These are phyloP conservation scores for Cucumis cinereus DNA, from an alignment of 306 rosid species.

Conservation along the genomic window DNA sequence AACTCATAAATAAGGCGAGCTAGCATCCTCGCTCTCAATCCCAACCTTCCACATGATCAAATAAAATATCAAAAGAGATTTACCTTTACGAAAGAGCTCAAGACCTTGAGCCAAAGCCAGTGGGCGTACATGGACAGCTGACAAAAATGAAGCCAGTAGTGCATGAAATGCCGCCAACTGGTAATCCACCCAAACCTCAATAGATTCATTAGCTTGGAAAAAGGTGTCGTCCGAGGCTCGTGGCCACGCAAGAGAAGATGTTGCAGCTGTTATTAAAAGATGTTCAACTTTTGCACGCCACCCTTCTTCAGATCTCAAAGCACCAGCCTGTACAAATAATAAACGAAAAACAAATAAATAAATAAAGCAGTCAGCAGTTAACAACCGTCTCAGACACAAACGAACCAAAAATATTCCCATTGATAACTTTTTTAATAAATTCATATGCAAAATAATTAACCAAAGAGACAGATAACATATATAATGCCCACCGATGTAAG, in stretches of 20 bases:
- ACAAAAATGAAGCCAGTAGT: conserved; percentile 67
- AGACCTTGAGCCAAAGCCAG: conserved; percentile 71
- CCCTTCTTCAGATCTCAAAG: conserved; percentile 34
- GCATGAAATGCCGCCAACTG: conserved; percentile 74
- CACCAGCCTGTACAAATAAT: conserved; percentile 51
- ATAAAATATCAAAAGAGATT: conserved; percentile 7
- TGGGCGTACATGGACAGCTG: conserved; percentile 38
- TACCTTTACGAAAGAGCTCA: conserved; percentile 75
- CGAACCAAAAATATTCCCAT: background rate
- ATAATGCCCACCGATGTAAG: conserved; percentile 49
- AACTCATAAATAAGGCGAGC: background rate
- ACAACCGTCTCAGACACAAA: background rate
- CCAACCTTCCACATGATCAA: background rate
- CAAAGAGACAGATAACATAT: background rate
- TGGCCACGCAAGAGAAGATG: conserved; percentile 38
- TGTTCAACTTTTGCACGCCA: conserved; percentile 54
- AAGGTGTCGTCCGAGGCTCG: conserved; percentile 27
- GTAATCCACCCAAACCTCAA: conserved; percentile 34
- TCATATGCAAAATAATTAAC: background rate
- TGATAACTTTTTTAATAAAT: background rate
- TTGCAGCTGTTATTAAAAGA: conserved; percentile 44
- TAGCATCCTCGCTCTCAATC: background rate
- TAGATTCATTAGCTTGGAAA: conserved; percentile 28
- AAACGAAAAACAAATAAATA: background rate
- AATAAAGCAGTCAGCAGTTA: background rate